Percentiles rank a stretch among this genome's conserved stretches.
Conservation (phyloP, 805 yeast species). For the Metschnikowia anglica region DNA sequence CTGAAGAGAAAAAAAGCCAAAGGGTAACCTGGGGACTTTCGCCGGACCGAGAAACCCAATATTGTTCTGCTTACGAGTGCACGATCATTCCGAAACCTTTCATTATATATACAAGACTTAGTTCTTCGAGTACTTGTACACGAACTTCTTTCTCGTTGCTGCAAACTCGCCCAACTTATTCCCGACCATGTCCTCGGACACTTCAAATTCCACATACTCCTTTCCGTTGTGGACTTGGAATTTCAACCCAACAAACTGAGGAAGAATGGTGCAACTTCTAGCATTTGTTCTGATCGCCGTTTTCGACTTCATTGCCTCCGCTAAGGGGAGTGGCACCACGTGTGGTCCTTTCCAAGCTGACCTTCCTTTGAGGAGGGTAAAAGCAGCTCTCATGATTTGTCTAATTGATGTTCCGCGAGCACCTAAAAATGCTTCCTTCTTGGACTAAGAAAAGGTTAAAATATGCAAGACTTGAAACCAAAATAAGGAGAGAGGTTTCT, state of each 20-base stretch:
- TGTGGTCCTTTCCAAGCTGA: slow-evolving; percentile 72
- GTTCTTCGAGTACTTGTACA: slow-evolving; percentile 76
- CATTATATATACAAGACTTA: slow-evolving; percentile 25
- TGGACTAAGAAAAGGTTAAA: background rate
- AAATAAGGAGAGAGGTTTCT: background rate
- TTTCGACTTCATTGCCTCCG: slow-evolving; percentile 74
- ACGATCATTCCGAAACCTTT: slow-evolving; percentile 4
- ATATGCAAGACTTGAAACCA: background rate
- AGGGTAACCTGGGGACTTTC: too few relatives aligned
- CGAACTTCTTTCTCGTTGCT: slow-evolving; percentile 85
- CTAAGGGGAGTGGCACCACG: slow-evolving; percentile 91
- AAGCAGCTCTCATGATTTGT: slow-evolving; percentile 34
- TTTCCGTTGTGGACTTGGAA: slow-evolving; percentile 97
- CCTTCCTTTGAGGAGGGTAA: slow-evolving; percentile 32
- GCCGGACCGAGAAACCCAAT: too few relatives aligned
- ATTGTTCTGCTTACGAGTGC: background rate
- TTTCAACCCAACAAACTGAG: slow-evolving; percentile 91
- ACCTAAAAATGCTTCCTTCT: background rate
- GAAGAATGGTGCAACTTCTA: slow-evolving; percentile 88
- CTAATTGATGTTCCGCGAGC: background rate
- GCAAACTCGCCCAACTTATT: slow-evolving; percentile 93
- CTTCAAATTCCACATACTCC: slow-evolving; percentile 83
- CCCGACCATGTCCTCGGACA: slow-evolving; percentile 96
- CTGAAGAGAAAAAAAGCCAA: too few relatives aligned
- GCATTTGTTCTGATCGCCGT: slow-evolving; percentile 95